phyloP scores from a whole-genome alignment of 1,284 basidiomycete species.

The Phylloboletellus chloephorus region DNA sequence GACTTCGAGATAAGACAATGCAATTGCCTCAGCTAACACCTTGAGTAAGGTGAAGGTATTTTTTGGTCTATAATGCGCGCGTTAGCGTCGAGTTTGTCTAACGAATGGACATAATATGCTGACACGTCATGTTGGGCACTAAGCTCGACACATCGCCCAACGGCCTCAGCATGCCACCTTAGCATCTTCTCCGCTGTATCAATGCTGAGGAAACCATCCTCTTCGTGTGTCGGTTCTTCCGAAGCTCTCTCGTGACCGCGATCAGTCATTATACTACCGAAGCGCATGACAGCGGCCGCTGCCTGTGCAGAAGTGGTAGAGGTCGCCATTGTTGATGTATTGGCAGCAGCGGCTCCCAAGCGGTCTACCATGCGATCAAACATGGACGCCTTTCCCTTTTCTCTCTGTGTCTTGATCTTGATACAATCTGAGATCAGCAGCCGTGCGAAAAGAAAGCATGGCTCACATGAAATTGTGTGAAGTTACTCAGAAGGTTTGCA shows the following conservation, averaged over 20 bases:
- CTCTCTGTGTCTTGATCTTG: slow-evolving; percentile 60
- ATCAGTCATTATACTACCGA: slow-evolving; percentile 67
- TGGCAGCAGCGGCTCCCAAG: slow-evolving; percentile 73
- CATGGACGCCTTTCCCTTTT: slow-evolving; percentile 77
- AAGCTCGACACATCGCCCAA: slow-evolving; percentile 88
- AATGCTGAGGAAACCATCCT: slow-evolving; percentile 76
- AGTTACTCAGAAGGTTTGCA: slow-evolving; percentile 65
- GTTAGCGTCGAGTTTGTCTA: slow-evolving; percentile 4
- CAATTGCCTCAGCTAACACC: slow-evolving; percentile 86
- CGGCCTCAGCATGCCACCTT: slow-evolving; percentile 93
- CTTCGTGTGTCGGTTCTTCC: slow-evolving; percentile 70
- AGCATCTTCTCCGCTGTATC: slow-evolving; percentile 84
- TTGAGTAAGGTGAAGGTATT: slow-evolving; percentile 83
- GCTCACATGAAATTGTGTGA: slow-evolving; percentile 87
- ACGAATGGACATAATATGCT: slow-evolving; percentile 30
- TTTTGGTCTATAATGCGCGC: slow-evolving; percentile 62
- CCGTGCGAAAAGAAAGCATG: slow-evolving; percentile 6
- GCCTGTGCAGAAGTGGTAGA: slow-evolving; percentile 72
- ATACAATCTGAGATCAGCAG: slow-evolving; percentile 12
- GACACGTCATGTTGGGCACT: slow-evolving; percentile 78
- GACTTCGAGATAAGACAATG: slow-evolving; percentile 83
- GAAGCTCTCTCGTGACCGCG: slow-evolving; percentile 46
- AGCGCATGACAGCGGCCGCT: slow-evolving; percentile 75
- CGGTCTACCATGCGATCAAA: slow-evolving; percentile 94
- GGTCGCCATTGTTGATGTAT: slow-evolving; percentile 50